A percentile compares a stretch with the other conserved stretches of the same genome.
Conservation (phyloP, 306 rosid genomes). For the Prunus mira region DNA sequence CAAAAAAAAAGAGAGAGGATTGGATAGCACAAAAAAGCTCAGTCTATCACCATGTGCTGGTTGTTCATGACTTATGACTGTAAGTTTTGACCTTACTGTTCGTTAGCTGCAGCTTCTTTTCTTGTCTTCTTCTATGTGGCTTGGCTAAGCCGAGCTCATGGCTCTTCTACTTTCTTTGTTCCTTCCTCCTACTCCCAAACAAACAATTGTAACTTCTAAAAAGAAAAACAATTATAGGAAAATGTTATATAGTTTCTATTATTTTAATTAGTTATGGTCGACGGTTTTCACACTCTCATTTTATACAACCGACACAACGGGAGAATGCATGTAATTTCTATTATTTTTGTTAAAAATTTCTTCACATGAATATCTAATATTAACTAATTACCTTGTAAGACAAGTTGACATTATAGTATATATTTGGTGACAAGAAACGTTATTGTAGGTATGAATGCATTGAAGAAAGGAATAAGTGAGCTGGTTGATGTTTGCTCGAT, state of each 20-base stretch:
- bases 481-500: not conserved
- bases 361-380: not conserved
- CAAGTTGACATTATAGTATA: not conserved
- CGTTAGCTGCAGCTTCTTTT: not conserved
- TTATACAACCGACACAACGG: rapidly evolving
- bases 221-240: no score
- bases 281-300: no score
- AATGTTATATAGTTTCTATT: no score
- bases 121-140: not conserved
- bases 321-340: not conserved
- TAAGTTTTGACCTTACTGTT: conserved; percentile 9
- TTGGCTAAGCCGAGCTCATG: conserved; percentile 8
- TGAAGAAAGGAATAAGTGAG: not conserved
- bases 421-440: not conserved
- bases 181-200: not conserved
- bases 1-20: not conserved
- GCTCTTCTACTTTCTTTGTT: not conserved
- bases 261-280: no score
- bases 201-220: no score
- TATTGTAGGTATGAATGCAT: not conserved
- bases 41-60: not conserved
- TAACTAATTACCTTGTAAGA: not conserved
- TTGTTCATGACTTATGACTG: not conserved
- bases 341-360: not conserved
- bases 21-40: not conserved